These are phyloP conservation scores for Sambucus nigra DNA, from an alignment of 129 eudicot species.

Conservation along the genomic window DNA sequence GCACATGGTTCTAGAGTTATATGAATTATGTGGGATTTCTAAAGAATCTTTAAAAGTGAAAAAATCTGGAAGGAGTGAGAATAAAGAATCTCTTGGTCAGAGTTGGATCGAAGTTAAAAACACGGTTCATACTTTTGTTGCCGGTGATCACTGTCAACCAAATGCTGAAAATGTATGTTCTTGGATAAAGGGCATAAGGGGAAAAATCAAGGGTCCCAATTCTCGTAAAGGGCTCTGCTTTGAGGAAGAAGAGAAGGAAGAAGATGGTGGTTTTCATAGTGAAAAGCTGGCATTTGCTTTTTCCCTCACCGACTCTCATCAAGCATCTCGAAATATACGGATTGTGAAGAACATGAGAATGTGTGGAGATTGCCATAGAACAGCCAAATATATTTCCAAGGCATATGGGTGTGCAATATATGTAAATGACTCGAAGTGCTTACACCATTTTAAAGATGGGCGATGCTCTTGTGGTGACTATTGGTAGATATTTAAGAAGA, in stretches of 20 bases:
- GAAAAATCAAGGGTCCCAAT: slow-evolving; percentile 6
- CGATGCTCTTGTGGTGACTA: slow-evolving; percentile 53
- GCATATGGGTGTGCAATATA: slow-evolving; percentile 32
- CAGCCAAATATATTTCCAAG: slow-evolving; percentile 35
- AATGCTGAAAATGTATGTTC: slow-evolving; percentile 14
- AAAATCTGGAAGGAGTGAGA: slow-evolving; percentile 10
- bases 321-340: slow-evolving; percentile 18
- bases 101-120: slow-evolving; percentile 43
- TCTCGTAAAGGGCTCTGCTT: slow-evolving; percentile 10
- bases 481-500: slow-evolving; percentile 27
- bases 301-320: slow-evolving; percentile 23
- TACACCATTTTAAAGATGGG: slow-evolving; percentile 51
- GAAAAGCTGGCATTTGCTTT: slow-evolving; percentile 52
- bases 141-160: slow-evolving; percentile 21
- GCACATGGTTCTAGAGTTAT: slow-evolving; percentile 21
- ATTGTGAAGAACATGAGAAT: slow-evolving; percentile 45
- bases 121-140: slow-evolving; percentile 30
- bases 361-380: slow-evolving; percentile 42
- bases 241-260: slow-evolving; percentile 44
- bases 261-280: slow-evolving; percentile 35
- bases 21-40: slow-evolving; percentile 19
- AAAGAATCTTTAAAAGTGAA: slow-evolving; percentile 14
- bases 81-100: slow-evolving; percentile 12
- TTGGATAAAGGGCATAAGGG: slow-evolving; percentile 26
- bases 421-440: slow-evolving; percentile 31